A percentile compares a stretch with the other conserved stretches of the same genome.
These are phyloP conservation scores for Echinosophora koreensis DNA, from an alignment of 306 rosid species.

Conservation along the genomic window DNA sequence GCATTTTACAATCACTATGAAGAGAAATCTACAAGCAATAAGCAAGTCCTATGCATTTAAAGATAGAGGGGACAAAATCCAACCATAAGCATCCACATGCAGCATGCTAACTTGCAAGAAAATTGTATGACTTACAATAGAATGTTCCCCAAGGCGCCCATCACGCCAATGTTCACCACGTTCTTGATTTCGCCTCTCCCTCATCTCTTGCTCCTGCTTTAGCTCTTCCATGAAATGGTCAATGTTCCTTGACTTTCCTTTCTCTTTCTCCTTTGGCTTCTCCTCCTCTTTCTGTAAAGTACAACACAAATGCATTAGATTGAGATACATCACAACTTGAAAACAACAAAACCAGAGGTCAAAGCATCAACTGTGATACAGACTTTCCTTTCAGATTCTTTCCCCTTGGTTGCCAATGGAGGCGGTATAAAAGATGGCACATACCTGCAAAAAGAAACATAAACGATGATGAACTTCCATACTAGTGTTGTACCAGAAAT, in stretches of 20 bases:
- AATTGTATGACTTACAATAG: constrained; percentile 62
- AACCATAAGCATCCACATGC: constrained; percentile 30
- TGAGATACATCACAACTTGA: constrained; percentile 33
- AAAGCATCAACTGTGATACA: constrained; percentile 44
- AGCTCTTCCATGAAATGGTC: constrained; percentile 98
- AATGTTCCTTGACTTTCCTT: constrained; percentile 87
- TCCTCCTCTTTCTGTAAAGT: constrained; percentile 87
- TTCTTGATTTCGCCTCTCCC: constrained; percentile 94
- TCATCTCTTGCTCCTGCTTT: constrained; percentile 95
- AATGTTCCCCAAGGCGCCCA: constrained; percentile 74
- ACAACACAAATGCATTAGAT: constrained; percentile 47
- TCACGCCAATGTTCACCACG: constrained; percentile 94
- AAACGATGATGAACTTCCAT: constrained; percentile 51
- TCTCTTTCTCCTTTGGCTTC: constrained; percentile 89
- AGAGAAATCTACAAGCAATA: constrained; percentile 17
- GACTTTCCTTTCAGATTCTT: constrained; percentile 92
- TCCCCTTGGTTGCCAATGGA: constrained; percentile 95
- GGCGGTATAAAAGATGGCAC: constrained; percentile 98
- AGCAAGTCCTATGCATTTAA: constrained; percentile 20
- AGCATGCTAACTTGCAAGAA: constrained; percentile 18
- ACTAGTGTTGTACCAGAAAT: constrained; percentile 39
- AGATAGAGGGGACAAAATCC: constrained; percentile 23
- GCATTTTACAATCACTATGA: constrained; percentile 17
- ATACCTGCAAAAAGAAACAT: constrained; percentile 81
- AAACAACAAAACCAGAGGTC: constrained; percentile 25